These are phyloP conservation scores for Taphrina flavorubra DNA, from an alignment of 1,139 yeast species.

Conservation along the genomic window DNA sequence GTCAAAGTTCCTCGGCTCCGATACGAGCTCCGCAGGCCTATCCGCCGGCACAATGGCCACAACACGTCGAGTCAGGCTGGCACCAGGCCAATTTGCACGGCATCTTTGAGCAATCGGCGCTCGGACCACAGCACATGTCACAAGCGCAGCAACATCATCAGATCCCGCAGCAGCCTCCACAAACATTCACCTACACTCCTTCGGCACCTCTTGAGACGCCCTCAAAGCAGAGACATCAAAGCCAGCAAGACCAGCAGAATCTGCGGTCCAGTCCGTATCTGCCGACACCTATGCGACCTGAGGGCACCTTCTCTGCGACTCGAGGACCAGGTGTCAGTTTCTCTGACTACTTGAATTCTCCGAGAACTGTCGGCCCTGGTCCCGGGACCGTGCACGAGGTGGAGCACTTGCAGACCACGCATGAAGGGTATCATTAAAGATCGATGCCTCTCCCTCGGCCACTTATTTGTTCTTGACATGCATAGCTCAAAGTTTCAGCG, in stretches of 20 bases:
- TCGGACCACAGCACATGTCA: background rate
- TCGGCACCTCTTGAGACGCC: slow-evolving; percentile 10
- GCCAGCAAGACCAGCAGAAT: slow-evolving; percentile 5
- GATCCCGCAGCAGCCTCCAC: slow-evolving; percentile 2
- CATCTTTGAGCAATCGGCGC: slow-evolving; percentile 1
- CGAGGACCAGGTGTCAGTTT: slow-evolving; percentile 19
- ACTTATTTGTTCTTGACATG: background rate
- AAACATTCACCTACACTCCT: background rate
- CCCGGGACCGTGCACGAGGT: slow-evolving; percentile 22
- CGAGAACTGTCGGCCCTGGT: slow-evolving; percentile 25
- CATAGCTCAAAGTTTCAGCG: background rate
- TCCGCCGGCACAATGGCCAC: slow-evolving; percentile 16
- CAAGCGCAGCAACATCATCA: slow-evolving; percentile 8
- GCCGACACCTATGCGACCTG: slow-evolving; percentile 32
- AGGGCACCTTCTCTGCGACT: slow-evolving; percentile 15
- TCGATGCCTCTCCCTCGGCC: background rate
- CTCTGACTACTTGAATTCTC: slow-evolving; percentile 17
- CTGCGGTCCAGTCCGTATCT: slow-evolving; percentile 31
- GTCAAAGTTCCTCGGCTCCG: background rate
- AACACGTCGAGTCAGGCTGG: slow-evolving; percentile 13
- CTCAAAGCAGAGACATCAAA: slow-evolving; percentile 4
- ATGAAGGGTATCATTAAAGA: slow-evolving; percentile 3
- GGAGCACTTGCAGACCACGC: slow-evolving; percentile 8
- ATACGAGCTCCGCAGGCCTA: background rate
- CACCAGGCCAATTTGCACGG: background rate